Conservation (phyloP, 495 filamentous ascomycete species). For the Acidiella bohemica region DNA sequence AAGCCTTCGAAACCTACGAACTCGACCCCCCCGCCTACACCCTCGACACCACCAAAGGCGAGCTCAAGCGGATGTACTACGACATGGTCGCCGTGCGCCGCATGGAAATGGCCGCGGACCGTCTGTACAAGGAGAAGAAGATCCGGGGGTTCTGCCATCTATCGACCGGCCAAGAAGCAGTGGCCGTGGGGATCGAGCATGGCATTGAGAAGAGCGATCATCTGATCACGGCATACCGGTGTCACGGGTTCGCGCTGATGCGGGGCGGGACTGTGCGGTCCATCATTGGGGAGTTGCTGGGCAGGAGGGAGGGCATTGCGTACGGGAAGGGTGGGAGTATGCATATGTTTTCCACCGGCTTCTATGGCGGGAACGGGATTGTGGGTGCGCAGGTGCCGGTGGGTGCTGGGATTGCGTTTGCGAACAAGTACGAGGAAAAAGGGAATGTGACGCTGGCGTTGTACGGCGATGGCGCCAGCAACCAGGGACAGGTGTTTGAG, state of each 20-base stretch:
- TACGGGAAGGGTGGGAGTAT: slow-evolving; percentile 98
- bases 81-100: slow-evolving; percentile 92
- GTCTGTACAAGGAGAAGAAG: slow-evolving; percentile 99
- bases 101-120: slow-evolving; percentile 98
- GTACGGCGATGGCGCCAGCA: slow-evolving; percentile 94
- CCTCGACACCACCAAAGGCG: slow-evolving; percentile 83
- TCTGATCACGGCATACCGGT: slow-evolving; percentile 94
- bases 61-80: slow-evolving; percentile 96
- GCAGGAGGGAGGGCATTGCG: slow-evolving; percentile 87
- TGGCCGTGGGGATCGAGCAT: slow-evolving; percentile 93
- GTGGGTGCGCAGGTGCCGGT: slow-evolving; percentile 98
- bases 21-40: slow-evolving; percentile 90
- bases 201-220: slow-evolving; percentile 82
- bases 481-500: slow-evolving; percentile 99
- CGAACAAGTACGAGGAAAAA: slow-evolving; percentile 81
- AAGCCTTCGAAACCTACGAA: slow-evolving; percentile 99
- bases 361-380: slow-evolving; percentile 98
- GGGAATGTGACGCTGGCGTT: slow-evolving; percentile 75
- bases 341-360: slow-evolving; percentile 99
- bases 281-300: slow-evolving; percentile 93
- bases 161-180: slow-evolving; percentile 94
- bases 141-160: slow-evolving; percentile 98
- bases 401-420: slow-evolving; percentile 91
- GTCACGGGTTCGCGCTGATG: slow-evolving; percentile 97
- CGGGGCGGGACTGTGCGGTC: slow-evolving; percentile 80